phyloP scores from a whole-genome alignment of 495 filamentous ascomycete species.

The Daldinia vernicosa region DNA sequence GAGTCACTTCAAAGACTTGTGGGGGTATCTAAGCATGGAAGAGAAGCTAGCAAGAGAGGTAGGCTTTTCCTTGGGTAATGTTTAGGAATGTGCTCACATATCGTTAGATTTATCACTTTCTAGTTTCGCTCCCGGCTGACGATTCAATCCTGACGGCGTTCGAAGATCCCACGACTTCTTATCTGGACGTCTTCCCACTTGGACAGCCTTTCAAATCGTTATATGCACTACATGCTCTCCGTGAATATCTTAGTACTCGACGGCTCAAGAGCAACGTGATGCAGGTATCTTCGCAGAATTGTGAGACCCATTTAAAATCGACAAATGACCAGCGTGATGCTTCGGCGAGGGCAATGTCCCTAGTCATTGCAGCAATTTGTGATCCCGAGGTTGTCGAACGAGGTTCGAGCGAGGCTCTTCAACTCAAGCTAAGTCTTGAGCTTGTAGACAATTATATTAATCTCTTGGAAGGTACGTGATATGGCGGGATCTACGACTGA shows the following conservation, averaged over 20 bases:
- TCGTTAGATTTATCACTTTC: slow-evolving; percentile 75
- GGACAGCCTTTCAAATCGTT: slow-evolving; percentile 76
- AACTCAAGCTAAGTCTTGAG: slow-evolving; percentile 51
- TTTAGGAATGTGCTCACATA: slow-evolving; percentile 39
- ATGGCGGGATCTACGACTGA: neutral
- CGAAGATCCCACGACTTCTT: slow-evolving; percentile 60
- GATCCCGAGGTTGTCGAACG: slow-evolving; percentile 52
- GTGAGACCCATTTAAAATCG: slow-evolving; percentile 25
- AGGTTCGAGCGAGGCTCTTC: slow-evolving; percentile 51
- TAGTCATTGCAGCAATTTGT: slow-evolving; percentile 59
- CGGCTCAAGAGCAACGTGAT: slow-evolving; percentile 44
- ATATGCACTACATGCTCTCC: slow-evolving; percentile 75
- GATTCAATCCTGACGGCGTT: slow-evolving; percentile 67
- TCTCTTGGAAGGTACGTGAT: slow-evolving; percentile 54
- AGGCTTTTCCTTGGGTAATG: slow-evolving; percentile 25
- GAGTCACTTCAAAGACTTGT: slow-evolving; percentile 85
- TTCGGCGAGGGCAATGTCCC: slow-evolving; percentile 50
- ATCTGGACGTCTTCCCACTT: slow-evolving; percentile 70
- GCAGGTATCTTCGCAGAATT: slow-evolving; percentile 52
- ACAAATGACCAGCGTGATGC: slow-evolving; percentile 39
- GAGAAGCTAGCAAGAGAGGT: slow-evolving; percentile 76
- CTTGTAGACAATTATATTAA: slow-evolving; percentile 54
- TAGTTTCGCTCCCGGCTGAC: slow-evolving; percentile 76
- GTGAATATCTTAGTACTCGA: slow-evolving; percentile 52
- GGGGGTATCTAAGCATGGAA: slow-evolving; percentile 79